phyloP scores from a whole-genome alignment of 1,284 basidiomycete genomes.

The Lentinus polychrous region DNA sequence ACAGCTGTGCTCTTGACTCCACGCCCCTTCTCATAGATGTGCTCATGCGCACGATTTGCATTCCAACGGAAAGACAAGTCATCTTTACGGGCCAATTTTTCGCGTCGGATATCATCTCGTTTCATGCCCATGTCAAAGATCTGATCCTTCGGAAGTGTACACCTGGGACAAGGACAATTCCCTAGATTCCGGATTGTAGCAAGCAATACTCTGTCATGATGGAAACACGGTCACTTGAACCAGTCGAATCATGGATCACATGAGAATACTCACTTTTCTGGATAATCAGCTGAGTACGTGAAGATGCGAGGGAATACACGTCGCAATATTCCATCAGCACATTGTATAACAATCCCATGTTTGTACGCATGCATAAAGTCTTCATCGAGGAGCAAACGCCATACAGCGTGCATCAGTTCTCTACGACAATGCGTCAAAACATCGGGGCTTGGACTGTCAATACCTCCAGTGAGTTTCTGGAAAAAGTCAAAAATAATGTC shows the following conservation, averaged over 20 bases:
- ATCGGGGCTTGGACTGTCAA: conserved; percentile 3
- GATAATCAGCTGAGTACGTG: conserved; percentile 27
- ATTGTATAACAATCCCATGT: conserved; percentile 22
- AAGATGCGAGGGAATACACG: conserved; percentile 16
- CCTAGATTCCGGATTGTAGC: conserved; percentile 22
- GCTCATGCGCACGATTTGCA: not conserved
- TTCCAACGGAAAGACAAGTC: not conserved
- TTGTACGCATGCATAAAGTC: conserved; percentile 20
- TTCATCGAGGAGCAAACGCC: conserved; percentile 19
- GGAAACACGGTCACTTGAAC: not conserved
- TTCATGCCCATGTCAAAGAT: not conserved
- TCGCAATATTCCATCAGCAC: conserved; percentile 13
- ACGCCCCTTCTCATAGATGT: not conserved
- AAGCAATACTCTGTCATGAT: conserved; percentile 23
- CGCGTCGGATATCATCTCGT: not conserved
- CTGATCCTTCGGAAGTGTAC: conserved; percentile 14
- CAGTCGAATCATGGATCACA: too few species aligned
- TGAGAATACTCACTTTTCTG: conserved; percentile 16
- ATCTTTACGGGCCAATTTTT: not conserved
- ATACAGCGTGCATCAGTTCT: conserved; percentile 22
- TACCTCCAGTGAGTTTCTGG: not conserved
- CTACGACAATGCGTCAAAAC: conserved; percentile 17
- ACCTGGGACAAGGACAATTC: conserved; percentile 23
- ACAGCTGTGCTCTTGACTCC: not conserved
- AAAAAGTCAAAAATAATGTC: conserved; percentile 2